Conservation (phyloP, 2,329 filamentous ascomycete species). For the Fusarium veterinarium region DNA sequence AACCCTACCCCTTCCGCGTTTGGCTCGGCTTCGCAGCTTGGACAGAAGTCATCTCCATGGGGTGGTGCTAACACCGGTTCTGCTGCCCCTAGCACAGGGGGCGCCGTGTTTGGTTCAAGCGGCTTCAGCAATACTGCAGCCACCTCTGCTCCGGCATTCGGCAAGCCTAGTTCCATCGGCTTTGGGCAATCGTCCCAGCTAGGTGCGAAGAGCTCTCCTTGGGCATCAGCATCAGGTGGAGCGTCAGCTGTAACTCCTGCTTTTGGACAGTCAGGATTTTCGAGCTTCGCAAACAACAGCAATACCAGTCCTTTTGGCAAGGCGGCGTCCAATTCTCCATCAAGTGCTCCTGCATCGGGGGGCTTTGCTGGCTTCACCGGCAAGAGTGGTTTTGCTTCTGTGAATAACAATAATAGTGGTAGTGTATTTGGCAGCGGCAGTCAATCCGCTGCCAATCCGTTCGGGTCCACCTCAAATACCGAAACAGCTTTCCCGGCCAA, state of each 20-base stretch:
- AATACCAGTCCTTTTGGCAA: constrained; percentile 54
- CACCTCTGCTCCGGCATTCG: constrained; percentile 59
- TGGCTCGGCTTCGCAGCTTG: constrained; percentile 58
- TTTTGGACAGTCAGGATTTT: constrained; percentile 67
- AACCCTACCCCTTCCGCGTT: constrained; percentile 53
- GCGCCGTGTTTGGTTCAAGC: constrained; percentile 58
- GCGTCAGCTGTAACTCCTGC: constrained; percentile 51
- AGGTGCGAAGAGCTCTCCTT: constrained; percentile 64
- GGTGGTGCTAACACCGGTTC: constrained; percentile 49
- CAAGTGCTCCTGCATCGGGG: constrained; percentile 52
- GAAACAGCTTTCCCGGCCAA: constrained; percentile 46
- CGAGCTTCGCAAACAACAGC: constrained; percentile 52
- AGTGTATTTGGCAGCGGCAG: constrained; percentile 53
- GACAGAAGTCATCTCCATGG: constrained; percentile 66
- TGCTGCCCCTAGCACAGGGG: constrained; percentile 47
- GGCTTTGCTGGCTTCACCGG: constrained; percentile 67
- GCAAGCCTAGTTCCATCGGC: constrained; percentile 58
- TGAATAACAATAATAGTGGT: constrained; percentile 52
- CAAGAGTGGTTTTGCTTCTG: constrained; percentile 65
- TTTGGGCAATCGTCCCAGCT: constrained; percentile 65
- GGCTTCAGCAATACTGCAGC: constrained; percentile 56
- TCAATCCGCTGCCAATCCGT: constrained; percentile 51
- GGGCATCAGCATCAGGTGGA: constrained; percentile 53
- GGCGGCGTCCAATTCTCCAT: constrained; percentile 41
- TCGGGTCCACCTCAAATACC: constrained; percentile 42